A percentile compares a stretch with the other conserved stretches of the same genome.
Evolutionary conservation across 139 green algal species (phyloP).

Genomic region (Picochlorum sp.): DNA sequence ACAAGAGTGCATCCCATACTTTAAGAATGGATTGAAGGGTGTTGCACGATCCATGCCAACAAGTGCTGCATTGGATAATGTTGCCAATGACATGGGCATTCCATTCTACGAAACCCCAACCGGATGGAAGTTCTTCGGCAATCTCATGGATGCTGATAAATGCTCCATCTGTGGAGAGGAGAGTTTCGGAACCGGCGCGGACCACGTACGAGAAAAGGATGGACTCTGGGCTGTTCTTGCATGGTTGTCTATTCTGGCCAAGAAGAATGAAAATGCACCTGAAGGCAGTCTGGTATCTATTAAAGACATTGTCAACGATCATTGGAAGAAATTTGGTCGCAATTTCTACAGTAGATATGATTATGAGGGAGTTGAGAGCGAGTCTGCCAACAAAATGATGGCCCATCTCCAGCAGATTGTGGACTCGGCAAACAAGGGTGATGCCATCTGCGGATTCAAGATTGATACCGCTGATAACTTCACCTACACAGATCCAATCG

Average conservation of each 20-base stretch:
- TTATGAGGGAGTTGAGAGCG: conserved; percentile 83
- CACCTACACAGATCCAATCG: conserved; percentile 94
- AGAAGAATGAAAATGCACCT: conserved; percentile 79
- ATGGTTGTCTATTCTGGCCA: conserved; percentile 86
- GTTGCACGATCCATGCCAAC: conserved; percentile 98
- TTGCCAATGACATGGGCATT: conserved; percentile 73
- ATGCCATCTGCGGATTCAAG: conserved; percentile 70
- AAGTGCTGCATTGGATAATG: conserved; percentile 84
- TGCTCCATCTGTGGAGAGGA: conserved; percentile 96
- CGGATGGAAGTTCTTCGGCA: conserved; percentile 99
- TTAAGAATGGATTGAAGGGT: conserved; percentile 92
- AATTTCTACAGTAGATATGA: conserved; percentile 88
- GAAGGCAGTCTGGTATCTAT: conserved; percentile 73
- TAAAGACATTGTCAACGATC: conserved; percentile 82
- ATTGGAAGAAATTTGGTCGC: conserved; percentile 91
- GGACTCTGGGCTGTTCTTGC: conserved; percentile 95
- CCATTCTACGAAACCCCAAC: conserved; percentile 97
- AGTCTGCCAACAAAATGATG: conserved; percentile 76
- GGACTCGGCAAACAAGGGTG: conserved; percentile 34
- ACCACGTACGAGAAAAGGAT: conserved; percentile 98
- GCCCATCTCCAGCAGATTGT: conserved; percentile 68
- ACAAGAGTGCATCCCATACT: conserved; percentile 93
- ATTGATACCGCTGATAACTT: conserved; percentile 91
- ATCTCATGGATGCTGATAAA: conserved; percentile 95
- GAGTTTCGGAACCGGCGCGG: conserved; percentile 90